phyloP scores from a whole-genome alignment of 2,329 filamentous ascomycete species.

The Fusarium bulbicola region DNA sequence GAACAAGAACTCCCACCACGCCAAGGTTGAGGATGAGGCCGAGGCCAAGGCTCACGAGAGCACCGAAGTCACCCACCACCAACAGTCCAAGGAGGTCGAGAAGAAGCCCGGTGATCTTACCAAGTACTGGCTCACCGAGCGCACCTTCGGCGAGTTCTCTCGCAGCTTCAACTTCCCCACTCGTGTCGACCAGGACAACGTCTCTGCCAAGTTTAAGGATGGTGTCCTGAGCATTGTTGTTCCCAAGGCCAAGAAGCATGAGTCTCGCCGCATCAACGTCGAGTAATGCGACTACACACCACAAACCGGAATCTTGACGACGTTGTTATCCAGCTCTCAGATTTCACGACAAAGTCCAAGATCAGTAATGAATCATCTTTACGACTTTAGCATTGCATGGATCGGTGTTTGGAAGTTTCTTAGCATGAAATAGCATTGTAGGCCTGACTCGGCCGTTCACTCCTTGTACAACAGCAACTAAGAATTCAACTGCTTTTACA shows the following conservation, averaged over 20 bases:
- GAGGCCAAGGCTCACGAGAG: conserved; percentile 33
- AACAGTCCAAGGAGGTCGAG: conserved; percentile 41
- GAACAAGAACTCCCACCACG: conserved; percentile 59
- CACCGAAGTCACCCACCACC: conserved; percentile 35
- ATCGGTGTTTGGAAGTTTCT: conserved; percentile 30
- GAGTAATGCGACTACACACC: conserved; percentile 46
- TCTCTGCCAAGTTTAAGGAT: conserved; percentile 70
- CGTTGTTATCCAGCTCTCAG: not conserved
- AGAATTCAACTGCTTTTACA: conserved; percentile 11
- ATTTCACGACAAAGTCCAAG: not conserved
- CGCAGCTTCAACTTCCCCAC: conserved; percentile 74
- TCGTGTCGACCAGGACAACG: conserved; percentile 68
- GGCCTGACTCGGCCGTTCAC: conserved; percentile 18
- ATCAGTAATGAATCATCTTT: conserved; percentile 4
- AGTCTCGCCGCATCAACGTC: conserved; percentile 64
- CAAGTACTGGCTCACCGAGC: conserved; percentile 78
- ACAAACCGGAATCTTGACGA: not conserved
- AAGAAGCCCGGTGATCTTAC: conserved; percentile 52
- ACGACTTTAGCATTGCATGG: conserved; percentile 21
- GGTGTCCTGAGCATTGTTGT: conserved; percentile 71
- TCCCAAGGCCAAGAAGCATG: conserved; percentile 71
- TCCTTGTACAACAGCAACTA: conserved; percentile 36
- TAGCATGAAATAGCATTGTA: conserved; percentile 6
- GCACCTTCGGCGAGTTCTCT: conserved; percentile 72
- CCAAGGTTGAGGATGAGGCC: conserved; percentile 72